Percentiles rank a stretch among this genome's conserved stretches.
Evolutionary conservation across 23 red algal genomes (phyloP).

Genomic region (Gracilaria gracilis): DNA sequence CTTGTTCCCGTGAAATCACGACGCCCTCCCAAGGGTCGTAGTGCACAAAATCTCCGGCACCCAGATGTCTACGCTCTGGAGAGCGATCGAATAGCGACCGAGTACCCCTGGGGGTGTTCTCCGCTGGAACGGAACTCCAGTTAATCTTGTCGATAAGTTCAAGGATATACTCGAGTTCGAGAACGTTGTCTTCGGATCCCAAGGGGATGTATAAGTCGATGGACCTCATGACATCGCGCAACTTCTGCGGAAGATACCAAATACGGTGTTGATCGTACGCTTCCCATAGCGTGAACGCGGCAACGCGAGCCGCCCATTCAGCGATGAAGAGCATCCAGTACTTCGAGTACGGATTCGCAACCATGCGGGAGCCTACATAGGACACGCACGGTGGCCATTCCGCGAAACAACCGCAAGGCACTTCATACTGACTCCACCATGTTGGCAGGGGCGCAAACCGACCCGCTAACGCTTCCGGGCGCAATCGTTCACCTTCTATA

Average conservation of each 20-base stretch:
- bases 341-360: not conserved
- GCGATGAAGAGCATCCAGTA: constrained; percentile 7
- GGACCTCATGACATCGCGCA: not conserved
- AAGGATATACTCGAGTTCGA: no score
- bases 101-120: no score
- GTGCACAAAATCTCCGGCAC: not conserved
- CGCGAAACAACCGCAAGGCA: not conserved
- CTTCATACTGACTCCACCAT: not conserved
- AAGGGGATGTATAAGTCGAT: no score
- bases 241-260: not conserved
- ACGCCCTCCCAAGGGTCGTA: constrained; percentile 11
- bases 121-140: not conserved
- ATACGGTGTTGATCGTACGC: not conserved
- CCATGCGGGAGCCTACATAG: constrained; percentile 12
- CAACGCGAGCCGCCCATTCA: constrained; percentile 19
- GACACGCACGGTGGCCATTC: not conserved
- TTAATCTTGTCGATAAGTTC: no score
- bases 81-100: no score
- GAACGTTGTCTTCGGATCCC: no score
- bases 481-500: no score
- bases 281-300: constrained; percentile 10
- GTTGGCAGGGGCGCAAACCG: no score
- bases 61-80: not conserved
- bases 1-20: not conserved
- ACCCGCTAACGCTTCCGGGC: no score